phyloP scores from a whole-genome alignment of 257 asterid genomes.

The Solanum dulcamara region DNA sequence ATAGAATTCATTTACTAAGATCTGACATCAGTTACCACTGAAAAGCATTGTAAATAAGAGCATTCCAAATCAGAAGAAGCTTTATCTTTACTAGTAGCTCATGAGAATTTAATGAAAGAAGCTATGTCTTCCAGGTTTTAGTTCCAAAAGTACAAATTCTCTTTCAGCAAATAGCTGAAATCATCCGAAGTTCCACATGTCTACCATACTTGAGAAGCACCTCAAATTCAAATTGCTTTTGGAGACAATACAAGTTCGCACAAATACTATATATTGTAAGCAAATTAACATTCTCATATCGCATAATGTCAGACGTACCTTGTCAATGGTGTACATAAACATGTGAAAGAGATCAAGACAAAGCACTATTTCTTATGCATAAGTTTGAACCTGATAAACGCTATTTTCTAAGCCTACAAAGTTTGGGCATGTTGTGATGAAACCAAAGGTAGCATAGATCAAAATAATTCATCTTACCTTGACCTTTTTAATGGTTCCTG shows the following conservation, averaged over 20 bases:
- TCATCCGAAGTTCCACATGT: background rate
- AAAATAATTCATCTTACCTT: conserved; percentile 43
- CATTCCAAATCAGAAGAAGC: background rate
- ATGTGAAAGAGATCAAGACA: background rate
- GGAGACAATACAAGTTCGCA: background rate
- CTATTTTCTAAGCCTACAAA: background rate
- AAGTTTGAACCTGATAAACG: background rate
- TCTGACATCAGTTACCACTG: background rate
- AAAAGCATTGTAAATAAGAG: background rate
- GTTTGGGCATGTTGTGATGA: background rate
- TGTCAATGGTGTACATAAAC: background rate
- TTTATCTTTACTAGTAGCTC: background rate
- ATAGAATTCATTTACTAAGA: background rate
- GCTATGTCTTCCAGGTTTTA: background rate
- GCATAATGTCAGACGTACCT: background rate
- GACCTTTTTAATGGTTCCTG: conserved; percentile 38
- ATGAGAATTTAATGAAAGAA: background rate
- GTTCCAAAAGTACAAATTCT: background rate
- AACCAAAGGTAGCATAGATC: conserved; percentile 6
- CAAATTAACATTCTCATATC: background rate
- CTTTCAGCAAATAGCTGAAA: background rate
- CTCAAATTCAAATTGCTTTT: background rate
- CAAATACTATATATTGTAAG: background rate
- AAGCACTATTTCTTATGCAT: background rate
- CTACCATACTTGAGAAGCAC: background rate